These are phyloP conservation scores for Alternaria brassicae DNA, from an alignment of 2,329 filamentous ascomycete genomes.

Conservation along the genomic window DNA sequence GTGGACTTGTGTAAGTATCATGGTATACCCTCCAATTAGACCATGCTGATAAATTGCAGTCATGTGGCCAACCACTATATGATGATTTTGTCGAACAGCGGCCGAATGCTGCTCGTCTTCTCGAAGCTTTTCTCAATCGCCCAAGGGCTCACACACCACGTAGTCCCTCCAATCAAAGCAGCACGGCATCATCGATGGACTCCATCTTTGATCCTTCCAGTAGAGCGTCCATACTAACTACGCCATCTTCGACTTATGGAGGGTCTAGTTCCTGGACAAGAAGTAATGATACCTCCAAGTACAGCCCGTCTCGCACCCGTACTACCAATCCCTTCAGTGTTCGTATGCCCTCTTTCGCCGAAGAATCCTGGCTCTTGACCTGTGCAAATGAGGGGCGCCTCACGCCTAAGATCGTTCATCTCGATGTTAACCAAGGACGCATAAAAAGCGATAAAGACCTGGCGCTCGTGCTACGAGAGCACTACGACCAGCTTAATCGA, in stretches of 20 bases:
- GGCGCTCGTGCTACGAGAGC: conserved; percentile 42
- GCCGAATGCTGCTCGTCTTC: conserved; percentile 48
- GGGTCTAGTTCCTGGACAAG: conserved; percentile 29
- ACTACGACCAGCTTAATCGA: conserved; percentile 45
- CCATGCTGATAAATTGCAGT: conserved; percentile 21
- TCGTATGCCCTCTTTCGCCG: conserved; percentile 23
- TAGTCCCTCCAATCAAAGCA: conserved; percentile 31
- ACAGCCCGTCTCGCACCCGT: conserved; percentile 33
- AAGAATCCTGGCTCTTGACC: conserved; percentile 48
- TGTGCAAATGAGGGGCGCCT: conserved; percentile 49
- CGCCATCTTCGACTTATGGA: conserved; percentile 39
- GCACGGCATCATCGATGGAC: conserved; percentile 35
- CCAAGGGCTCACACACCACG: conserved; percentile 36
- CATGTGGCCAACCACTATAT: conserved; percentile 45
- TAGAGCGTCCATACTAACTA: conserved; percentile 35
- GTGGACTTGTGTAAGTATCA: conserved; percentile 44
- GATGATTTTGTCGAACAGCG: conserved; percentile 51
- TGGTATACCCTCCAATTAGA: not conserved
- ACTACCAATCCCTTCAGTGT: conserved; percentile 37
- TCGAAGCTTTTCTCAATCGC: conserved; percentile 50
- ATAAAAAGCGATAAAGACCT: conserved; percentile 49
- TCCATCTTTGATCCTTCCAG: conserved; percentile 39
- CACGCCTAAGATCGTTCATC: conserved; percentile 49
- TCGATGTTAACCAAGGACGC: conserved; percentile 43
- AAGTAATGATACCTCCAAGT: conserved; percentile 25